These are phyloP conservation scores for Tolypocladium endophyticum DNA, from an alignment of 2,329 filamentous ascomycete genomes.

Conservation along the genomic window DNA sequence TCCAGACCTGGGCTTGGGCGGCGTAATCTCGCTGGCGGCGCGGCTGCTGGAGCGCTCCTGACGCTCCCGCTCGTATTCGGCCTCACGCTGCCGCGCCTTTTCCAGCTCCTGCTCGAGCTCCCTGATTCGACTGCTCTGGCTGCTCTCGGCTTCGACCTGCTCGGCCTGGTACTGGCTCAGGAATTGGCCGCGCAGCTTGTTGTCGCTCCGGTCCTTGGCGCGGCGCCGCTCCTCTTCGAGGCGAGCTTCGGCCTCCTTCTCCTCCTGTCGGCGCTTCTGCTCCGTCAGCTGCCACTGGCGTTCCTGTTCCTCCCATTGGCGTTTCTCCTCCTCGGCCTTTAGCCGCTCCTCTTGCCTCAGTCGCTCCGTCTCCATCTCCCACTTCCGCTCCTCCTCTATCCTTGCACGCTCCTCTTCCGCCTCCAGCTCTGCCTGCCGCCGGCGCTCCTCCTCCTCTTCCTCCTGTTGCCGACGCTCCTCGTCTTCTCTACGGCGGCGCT, in stretches of 20 bases:
- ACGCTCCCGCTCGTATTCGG: conserved; percentile 50
- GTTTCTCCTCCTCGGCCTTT: conserved; percentile 56
- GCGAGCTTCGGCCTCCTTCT: conserved; percentile 59
- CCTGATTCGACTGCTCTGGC: conserved; percentile 58
- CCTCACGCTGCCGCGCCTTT: conserved; percentile 49
- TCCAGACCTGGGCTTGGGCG: conserved; percentile 12
- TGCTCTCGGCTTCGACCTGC: conserved; percentile 29
- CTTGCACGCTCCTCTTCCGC: conserved; percentile 53
- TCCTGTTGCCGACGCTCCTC: conserved; percentile 47
- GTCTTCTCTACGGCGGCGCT: conserved; percentile 52
- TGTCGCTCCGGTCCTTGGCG: conserved; percentile 52
- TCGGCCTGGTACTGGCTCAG: conserved; percentile 79
- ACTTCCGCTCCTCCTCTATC: conserved; percentile 53
- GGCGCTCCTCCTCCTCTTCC: conserved; percentile 40
- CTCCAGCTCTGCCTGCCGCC: conserved; percentile 33
- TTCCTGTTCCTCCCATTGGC: conserved; percentile 70
- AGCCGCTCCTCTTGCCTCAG: conserved; percentile 49
- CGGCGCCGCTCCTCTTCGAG: conserved; percentile 56
- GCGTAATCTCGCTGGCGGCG: conserved; percentile 5
- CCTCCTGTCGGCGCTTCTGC: conserved; percentile 58
- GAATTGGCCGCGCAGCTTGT: conserved; percentile 68
- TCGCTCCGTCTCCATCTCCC: conserved; percentile 54
- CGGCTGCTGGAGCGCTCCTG: conserved; percentile 32
- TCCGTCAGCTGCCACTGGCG: conserved; percentile 68
- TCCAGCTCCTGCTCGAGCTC: conserved; percentile 69